Conservation (phyloP, 768 basidiomycete genomes). For the Podaxis sp. region DNA sequence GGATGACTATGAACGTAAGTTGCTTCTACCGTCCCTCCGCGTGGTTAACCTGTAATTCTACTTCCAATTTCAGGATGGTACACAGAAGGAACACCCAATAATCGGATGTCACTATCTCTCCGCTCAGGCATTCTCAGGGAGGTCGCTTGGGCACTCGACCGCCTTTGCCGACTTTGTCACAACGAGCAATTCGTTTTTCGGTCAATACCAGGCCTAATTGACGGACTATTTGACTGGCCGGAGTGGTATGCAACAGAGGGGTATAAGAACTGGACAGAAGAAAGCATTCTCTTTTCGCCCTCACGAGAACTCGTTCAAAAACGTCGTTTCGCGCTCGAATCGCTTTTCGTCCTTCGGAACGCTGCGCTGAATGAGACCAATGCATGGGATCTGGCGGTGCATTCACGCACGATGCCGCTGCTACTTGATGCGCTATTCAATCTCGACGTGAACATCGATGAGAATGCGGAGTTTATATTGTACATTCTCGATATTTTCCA, state of each 20-base stretch:
- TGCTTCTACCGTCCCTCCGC: conserved; percentile 6
- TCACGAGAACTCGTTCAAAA: conserved; percentile 49
- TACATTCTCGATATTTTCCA: conserved; percentile 73
- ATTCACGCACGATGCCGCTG: conserved; percentile 62
- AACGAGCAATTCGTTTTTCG: conserved; percentile 77
- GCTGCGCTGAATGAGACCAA: conserved; percentile 70
- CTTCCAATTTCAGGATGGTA: conserved; percentile 64
- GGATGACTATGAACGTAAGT: conserved; percentile 78
- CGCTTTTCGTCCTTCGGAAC: conserved; percentile 85
- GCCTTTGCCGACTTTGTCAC: conserved; percentile 75
- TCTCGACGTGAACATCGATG: conserved; percentile 59
- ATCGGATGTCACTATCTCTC: conserved; percentile 89
- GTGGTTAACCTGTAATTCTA: conserved; percentile 8
- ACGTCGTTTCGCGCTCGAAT: conserved; percentile 79
- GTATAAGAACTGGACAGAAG: conserved; percentile 42
- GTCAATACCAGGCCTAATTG: conserved; percentile 73
- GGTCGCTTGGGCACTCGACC: conserved; percentile 86
- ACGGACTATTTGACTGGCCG: conserved; percentile 86
- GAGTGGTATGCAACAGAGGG: conserved; percentile 75
- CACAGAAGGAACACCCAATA: conserved; percentile 73
- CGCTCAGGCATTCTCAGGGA: conserved; percentile 81
- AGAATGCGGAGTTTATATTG: conserved; percentile 69
- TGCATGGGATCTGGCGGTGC: conserved; percentile 53
- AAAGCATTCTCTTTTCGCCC: conserved; percentile 52
- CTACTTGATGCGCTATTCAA: conserved; percentile 64